These are phyloP conservation scores for Beta corolliflora DNA, from an alignment of 179 eudicot genomes.

Conservation along the genomic window DNA sequence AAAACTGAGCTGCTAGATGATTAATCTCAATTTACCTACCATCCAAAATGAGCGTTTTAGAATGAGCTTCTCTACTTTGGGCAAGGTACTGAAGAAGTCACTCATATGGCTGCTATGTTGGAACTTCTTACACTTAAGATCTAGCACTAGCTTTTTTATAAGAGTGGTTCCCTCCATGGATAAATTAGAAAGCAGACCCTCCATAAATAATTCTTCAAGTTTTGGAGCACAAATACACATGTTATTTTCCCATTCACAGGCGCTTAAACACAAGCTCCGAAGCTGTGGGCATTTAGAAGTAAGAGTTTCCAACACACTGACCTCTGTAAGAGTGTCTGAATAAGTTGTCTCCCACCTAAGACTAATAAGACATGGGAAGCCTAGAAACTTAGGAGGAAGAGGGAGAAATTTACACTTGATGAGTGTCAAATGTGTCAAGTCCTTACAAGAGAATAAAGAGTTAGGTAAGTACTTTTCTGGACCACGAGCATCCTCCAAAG, in stretches of 20 bases:
- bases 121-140: too few relatives aligned
- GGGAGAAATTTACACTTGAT: too few relatives aligned
- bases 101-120: not conserved
- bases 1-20: not conserved
- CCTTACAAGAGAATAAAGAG: not conserved
- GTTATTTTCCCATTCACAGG: too few relatives aligned
- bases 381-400: not conserved
- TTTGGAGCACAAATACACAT: not conserved
- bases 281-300: conserved; percentile 1
- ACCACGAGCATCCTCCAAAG: not conserved
- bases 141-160: not conserved
- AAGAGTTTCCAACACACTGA: not conserved
- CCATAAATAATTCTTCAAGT: not conserved
- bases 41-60: not conserved
- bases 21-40: not conserved
- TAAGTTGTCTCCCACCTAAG: too few relatives aligned
- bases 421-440: conserved; percentile 11
- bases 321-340: too few relatives aligned
- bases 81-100: not conserved
- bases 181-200: not conserved
- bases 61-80: not conserved
- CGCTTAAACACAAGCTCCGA: not conserved
- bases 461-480: not conserved
- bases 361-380: conserved; percentile 5
- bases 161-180: not conserved